Evolutionary conservation across 306 rosid genomes (phyloP), one percentile per base, ranked within the genome.

Genomic region (Castanopsis chinensis): DNA sequence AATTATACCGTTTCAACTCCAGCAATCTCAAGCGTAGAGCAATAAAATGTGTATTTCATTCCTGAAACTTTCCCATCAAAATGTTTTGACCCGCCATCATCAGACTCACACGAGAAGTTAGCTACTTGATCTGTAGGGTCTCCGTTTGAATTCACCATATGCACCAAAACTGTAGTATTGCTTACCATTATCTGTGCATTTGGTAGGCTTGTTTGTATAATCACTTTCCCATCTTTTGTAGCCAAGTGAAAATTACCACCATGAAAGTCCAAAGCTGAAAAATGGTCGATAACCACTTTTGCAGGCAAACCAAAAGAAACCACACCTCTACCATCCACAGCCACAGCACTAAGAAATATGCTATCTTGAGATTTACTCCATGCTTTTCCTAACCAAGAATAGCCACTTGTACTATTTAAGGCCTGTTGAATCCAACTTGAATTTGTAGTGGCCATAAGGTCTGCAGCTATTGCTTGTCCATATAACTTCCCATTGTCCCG

Each of bases 391-490:
- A 74, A 5, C 74, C 75, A 73, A 1, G 78, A 59, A 74, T 30
- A 57, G 6, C 80, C 85, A 14, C 49, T 67, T 19, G 70, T 35
- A 43, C 71, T 79, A 15, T 81, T 77, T 3, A 81, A 81, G 37
- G 88, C 78, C 23, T 63, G 30, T 61, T 23, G 69, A 68, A 74
- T 74, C 85, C 81, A 85, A 54, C 55, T 81, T 45, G 78, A 32
- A 17, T 78, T 85, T 27, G 27, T 21, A 2, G 70, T 45, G 45
- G 10, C 61, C 20, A 12, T 4, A 6, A 77, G 58, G 19, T 21
- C 12, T 8, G 27, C 45, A 15, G 51, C 18, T 49, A 53, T 43
- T 4, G 75, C 60, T 1, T 75, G 6, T 7, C 88, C 83, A 45
- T 73, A 37, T 18, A 55, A 53, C 20, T 54, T 78, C 51, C 83